Base-by-base conservation (phyloP, 441 rosid genomes). In the Euphorbia corollata region DNA sequence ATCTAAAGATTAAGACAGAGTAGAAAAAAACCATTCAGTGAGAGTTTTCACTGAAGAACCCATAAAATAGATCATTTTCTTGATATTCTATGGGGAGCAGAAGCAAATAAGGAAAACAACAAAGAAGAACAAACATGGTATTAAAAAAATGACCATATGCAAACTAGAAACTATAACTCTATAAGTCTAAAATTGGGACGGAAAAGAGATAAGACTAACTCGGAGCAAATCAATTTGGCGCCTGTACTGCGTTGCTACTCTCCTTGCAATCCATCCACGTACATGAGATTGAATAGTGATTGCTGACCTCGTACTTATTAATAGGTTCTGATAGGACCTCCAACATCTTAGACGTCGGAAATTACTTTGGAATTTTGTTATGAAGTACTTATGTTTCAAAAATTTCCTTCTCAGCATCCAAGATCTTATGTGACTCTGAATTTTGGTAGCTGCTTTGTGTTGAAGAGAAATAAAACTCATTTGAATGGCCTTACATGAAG, bases 261-360 rank as follows among this genome's bases (percentile, higher is more conserved):
- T 80, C 56, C 82, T 70, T 27, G 78, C 78, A 47, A 83, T 77
- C 88, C 91, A 85, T 66, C 90, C 72, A 64, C 89, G 93, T 48
- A 74, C 73, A 65, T 72, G 73, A 78, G 90, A 78, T 71, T 92
- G 96, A 68, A 92, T 78, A 59, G 74, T 20, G 67, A 81, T 78
- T 53, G 90, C 87, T 18, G 97, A 81, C 55, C 68, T 77, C 32
- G 70, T 64, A 71, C 76, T 74, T 22, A 69, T 71, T 67, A 68
- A 79, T 32, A 79, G 77, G 61, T 71, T 73, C 22, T 69, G 75
- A 64, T 65, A 76, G 55, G 70, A 69, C 64, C 70, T 78, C 73
- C 59, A 58, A 69, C 77, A 76, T 73, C 71, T 82, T 56, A 72
- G 65, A 50, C 65, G 18, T 43, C 80, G 74, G 53, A 76, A 75